Evolutionary conservation across 208 protist genomes (phyloP), one percentile per base, ranked within the genome.

Genomic region (Trypanosoma lewisi): DNA sequence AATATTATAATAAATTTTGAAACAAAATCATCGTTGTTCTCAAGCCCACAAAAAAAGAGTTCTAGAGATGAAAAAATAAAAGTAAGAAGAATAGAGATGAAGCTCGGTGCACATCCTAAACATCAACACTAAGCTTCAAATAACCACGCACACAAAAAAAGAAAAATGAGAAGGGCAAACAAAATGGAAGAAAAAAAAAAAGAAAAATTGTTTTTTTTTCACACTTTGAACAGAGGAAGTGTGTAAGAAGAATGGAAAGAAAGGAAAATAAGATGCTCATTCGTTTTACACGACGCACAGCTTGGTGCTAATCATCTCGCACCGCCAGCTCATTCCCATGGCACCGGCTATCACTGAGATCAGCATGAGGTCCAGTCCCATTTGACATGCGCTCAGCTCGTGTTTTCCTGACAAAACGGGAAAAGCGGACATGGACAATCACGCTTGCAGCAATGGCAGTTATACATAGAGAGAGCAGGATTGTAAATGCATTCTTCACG

Each of bases 361-460:
- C 0, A 31, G 7, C 16, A 53, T 11, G n/a, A n/a, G 16, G 48
- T 2, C 4, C 53, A 30, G 53, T 31, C 16, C 16, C 36, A n/a
- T 28, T 42, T 21, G 1, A 16, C 8, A 0, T 14, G 30, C 27
- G 12, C 31, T 2, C 56, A 36, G 39, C 37, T 34, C 56, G 56
- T 11, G 42, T 50, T 16, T 34, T 50, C 27, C 21, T 51, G 25
- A 50, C 67, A 48, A 79, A 83, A 23, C 72, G 67, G 2, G 33
- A 23, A 57, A 75, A 83, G 4, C 65, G 53, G 41, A 83, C 44
- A 53, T 75, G 56, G 1, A 76, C 68, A 19, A 78, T 14, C 5
- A 67, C 39, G 19, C 56, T 63, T 2, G 67, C 57, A 30, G 42
- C 8, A 34, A 63, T 52, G 31, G 72, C 77, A 28, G 62, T 49